These are phyloP conservation scores for Arctium lappa DNA, from an alignment of 129 eudicot species.

Conservation along the genomic window DNA sequence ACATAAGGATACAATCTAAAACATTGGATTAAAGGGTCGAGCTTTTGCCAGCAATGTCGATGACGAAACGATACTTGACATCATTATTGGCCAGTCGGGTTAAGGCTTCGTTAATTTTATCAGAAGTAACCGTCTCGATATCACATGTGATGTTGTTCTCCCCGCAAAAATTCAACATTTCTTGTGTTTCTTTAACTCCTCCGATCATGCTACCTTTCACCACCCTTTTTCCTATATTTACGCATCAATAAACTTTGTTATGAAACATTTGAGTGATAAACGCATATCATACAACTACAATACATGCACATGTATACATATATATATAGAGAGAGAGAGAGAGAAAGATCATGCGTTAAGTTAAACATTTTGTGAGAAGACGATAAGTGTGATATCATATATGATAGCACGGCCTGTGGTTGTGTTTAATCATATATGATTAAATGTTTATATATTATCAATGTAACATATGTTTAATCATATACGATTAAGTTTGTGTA, in stretches of 20 bases:
- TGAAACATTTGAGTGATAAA: neutral
- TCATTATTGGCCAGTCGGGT: conserved; percentile 68
- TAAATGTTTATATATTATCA: too few relatives aligned
- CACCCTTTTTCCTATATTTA: conserved; percentile 56
- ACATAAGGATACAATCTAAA: neutral
- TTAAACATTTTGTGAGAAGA: too few relatives aligned
- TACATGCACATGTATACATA: neutral
- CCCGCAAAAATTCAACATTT: conserved; percentile 84
- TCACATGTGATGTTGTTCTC: conserved; percentile 78
- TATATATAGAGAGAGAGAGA: too few relatives aligned
- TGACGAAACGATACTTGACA: conserved; percentile 82
- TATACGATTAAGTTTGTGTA: too few relatives aligned
- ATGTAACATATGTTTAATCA: too few relatives aligned
- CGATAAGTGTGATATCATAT: too few relatives aligned
- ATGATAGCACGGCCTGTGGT: too few relatives aligned
- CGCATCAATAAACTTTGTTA: neutral
- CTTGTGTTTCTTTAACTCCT: conserved; percentile 83
- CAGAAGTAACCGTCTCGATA: conserved; percentile 51
- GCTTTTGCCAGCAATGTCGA: conserved; percentile 45
- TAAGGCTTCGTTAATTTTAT: conserved; percentile 66
- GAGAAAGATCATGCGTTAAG: too few relatives aligned
- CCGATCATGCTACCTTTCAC: conserved; percentile 91
- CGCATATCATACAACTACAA: neutral
- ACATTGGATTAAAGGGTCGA: conserved; percentile 8
- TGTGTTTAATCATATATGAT: too few relatives aligned